These are phyloP conservation scores for Leishmania turanica DNA, from an alignment of 208 protist genomes.

Conservation along the genomic window DNA sequence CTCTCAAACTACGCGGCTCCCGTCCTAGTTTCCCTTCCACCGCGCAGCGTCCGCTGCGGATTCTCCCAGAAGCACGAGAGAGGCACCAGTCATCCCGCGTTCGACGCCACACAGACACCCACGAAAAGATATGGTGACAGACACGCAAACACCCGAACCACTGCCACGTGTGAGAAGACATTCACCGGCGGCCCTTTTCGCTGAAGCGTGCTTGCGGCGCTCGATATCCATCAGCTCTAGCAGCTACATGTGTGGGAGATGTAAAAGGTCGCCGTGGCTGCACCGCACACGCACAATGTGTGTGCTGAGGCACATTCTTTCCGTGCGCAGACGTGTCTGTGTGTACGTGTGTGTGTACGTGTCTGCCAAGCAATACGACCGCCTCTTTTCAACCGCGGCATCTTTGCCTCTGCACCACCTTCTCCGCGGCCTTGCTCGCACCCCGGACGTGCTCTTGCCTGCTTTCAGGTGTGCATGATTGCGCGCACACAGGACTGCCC, in stretches of 20 bases:
- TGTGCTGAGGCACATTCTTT: neutral
- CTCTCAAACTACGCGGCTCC: neutral
- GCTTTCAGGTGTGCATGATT: conserved; percentile 7
- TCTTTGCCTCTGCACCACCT: neutral
- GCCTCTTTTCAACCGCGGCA: neutral
- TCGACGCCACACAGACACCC: neutral
- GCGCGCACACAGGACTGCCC: neutral
- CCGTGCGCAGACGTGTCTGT: too few species aligned
- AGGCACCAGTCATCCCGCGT: neutral
- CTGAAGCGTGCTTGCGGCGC: neutral
- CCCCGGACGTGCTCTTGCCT: neutral
- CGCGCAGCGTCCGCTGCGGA: neutral
- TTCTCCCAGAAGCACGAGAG: neutral
- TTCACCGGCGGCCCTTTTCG: neutral
- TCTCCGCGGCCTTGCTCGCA: neutral
- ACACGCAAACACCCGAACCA: neutral
- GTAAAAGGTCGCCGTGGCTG: too few species aligned
- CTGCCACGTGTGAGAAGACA: neutral
- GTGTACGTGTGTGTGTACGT: neutral
- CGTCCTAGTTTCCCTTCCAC: neutral
- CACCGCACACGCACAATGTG: neutral
- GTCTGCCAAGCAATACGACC: neutral
- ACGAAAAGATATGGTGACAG: neutral
- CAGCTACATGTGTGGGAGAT: neutral
- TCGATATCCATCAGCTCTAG: neutral